Conservation (phyloP, 768 basidiomycete genomes). For the Pholiota conissans region DNA sequence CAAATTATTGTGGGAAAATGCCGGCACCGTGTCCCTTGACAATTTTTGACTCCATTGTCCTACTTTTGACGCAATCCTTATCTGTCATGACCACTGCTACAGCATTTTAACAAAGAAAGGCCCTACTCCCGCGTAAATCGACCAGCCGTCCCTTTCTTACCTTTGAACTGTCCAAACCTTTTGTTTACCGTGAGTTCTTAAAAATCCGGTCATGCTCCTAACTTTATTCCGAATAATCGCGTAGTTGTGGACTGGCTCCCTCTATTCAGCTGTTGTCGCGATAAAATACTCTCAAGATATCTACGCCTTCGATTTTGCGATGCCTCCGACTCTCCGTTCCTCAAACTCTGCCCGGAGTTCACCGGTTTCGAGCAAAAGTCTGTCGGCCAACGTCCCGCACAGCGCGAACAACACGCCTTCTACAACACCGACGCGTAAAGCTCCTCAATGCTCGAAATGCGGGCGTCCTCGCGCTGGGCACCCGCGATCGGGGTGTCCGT, state of each 20-base stretch:
- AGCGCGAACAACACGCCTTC: constrained; percentile 14
- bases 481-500: constrained; percentile 64
- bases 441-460: constrained; percentile 56
- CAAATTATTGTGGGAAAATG: neutral
- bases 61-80: neutral
- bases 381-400: neutral
- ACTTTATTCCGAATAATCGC: neutral
- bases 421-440: constrained; percentile 45
- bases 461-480: constrained; percentile 55
- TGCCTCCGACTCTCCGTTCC: constrained; percentile 5
- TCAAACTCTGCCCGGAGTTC: neutral
- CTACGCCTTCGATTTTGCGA: neutral
- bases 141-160: too few relatives aligned
- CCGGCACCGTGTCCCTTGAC: neutral
- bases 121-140: too few relatives aligned
- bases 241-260: neutral
- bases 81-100: neutral
- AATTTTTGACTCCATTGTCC: neutral
- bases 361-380: neutral
- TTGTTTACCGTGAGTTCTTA: neutral
- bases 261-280: neutral
- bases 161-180: too few relatives aligned
- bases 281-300: neutral
- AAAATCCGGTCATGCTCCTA: neutral
- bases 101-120: neutral